These are phyloP conservation scores for Russula olivacea DNA, from an alignment of 768 basidiomycete genomes.

Conservation along the genomic window DNA sequence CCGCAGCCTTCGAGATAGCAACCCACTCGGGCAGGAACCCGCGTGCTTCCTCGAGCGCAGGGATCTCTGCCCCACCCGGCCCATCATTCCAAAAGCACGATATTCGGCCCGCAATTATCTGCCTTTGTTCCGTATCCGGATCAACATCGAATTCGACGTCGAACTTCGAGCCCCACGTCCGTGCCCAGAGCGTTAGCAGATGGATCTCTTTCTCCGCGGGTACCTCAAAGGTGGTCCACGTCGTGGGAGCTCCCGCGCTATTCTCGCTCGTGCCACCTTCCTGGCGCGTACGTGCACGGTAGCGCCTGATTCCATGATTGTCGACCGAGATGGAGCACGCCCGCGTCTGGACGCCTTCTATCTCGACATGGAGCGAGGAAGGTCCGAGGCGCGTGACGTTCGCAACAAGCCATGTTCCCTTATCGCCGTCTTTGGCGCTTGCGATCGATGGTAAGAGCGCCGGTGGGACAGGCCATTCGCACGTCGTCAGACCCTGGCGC, in stretches of 20 bases:
- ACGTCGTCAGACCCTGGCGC: slow-evolving; percentile 39
- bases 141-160: slow-evolving; percentile 18
- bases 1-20: slow-evolving; percentile 10
- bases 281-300: slow-evolving; percentile 8
- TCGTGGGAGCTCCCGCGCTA: neutral
- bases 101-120: slow-evolving; percentile 9
- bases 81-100: slow-evolving; percentile 23
- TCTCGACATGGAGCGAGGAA: slow-evolving; percentile 42
- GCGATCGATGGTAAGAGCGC: slow-evolving; percentile 39
- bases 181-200: slow-evolving; percentile 15
- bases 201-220: slow-evolving; percentile 10
- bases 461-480: slow-evolving; percentile 41
- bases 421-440: slow-evolving; percentile 6
- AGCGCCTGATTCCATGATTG: slow-evolving; percentile 26
- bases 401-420: slow-evolving; percentile 40
- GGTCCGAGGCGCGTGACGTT: slow-evolving; percentile 38
- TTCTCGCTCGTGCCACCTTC: neutral
- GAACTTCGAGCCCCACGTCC: slow-evolving; percentile 17
- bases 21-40: slow-evolving; percentile 23
- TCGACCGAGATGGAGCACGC: slow-evolving; percentile 58
- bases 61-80: slow-evolving; percentile 11
- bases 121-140: neutral
- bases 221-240: slow-evolving; percentile 18
- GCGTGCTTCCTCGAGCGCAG: slow-evolving; percentile 19
- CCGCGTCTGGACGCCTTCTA: slow-evolving; percentile 57